Percentiles rank a stretch among this genome's conserved stretches.
phyloP scores from a whole-genome alignment of 768 basidiomycete genomes.

The Sarcodon aspratus region DNA sequence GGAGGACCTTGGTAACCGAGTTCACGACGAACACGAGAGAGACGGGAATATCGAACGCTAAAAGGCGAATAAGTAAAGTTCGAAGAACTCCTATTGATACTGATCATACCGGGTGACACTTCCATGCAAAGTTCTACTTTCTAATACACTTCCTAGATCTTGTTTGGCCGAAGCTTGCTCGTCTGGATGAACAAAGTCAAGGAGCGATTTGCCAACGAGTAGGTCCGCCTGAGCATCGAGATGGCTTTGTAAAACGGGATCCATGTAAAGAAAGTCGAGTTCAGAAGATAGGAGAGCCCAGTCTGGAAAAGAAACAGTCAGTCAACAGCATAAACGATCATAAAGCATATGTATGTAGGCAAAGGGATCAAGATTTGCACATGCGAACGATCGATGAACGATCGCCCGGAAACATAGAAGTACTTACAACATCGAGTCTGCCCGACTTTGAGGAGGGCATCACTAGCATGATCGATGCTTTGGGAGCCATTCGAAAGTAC shows the following conservation, averaged over 20 bases:
- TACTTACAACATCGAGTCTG: conserved; percentile 71
- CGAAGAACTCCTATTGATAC: conserved; percentile 6
- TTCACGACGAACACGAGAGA: conserved; percentile 58
- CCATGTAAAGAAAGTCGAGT: conserved; percentile 72
- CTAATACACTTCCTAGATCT: conserved; percentile 65
- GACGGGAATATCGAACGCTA: conserved; percentile 72
- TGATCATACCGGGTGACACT: conserved; percentile 61
- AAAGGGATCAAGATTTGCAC: neutral
- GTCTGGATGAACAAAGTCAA: conserved; percentile 78
- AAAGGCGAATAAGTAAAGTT: conserved; percentile 3
- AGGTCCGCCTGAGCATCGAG: conserved; percentile 59
- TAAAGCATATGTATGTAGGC: conserved; percentile 13
- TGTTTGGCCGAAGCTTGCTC: conserved; percentile 64
- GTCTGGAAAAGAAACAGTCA: conserved; percentile 33
- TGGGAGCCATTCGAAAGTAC: conserved; percentile 16
- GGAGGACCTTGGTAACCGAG: conserved; percentile 56
- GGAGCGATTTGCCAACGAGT: conserved; percentile 59
- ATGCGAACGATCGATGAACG: conserved; percentile 27
- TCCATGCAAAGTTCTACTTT: conserved; percentile 68
- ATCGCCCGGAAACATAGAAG: conserved; percentile 17
- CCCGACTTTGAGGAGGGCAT: conserved; percentile 43
- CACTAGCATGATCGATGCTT: conserved; percentile 23
- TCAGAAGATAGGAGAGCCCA: conserved; percentile 74
- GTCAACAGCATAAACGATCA: conserved; percentile 15
- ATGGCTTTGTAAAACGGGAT: conserved; percentile 67